Conservation (phyloP, 331 rosid genomes). For the Pyracantha coccinea region DNA sequence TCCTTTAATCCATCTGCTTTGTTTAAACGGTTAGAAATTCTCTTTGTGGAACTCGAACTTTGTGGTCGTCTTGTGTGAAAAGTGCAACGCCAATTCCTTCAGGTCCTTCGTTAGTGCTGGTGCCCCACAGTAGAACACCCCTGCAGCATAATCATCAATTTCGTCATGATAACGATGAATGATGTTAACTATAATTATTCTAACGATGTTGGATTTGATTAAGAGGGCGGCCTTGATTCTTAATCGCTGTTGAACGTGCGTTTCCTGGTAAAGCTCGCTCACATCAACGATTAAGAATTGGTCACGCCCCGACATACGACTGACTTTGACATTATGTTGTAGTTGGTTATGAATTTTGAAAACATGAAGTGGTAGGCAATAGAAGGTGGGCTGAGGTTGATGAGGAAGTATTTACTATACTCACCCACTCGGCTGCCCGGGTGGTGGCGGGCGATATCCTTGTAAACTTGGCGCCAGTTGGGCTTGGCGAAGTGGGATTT, state of each 20-base stretch:
- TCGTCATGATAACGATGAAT: not conserved
- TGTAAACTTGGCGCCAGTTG: slow-evolving; percentile 72
- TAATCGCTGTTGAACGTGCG: too few relatives aligned
- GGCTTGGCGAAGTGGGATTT: slow-evolving; percentile 91
- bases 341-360: not conserved
- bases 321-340: not conserved
- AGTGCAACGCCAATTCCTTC: slow-evolving; percentile 34
- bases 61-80: slow-evolving; percentile 45
- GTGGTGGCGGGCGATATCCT: slow-evolving; percentile 60
- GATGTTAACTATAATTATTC: not conserved
- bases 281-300: not conserved
- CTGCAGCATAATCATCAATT: slow-evolving; percentile 1
- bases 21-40: slow-evolving; percentile 19
- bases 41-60: slow-evolving; percentile 54
- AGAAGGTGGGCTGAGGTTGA: not conserved
- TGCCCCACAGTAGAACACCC: slow-evolving; percentile 60
- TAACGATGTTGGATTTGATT: not conserved
- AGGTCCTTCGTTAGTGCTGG: slow-evolving; percentile 45
- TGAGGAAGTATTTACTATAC: not conserved
- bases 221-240: not conserved
- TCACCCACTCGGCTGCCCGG: slow-evolving; percentile 52
- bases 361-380: not conserved
- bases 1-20: not conserved
- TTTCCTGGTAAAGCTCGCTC: too few relatives aligned
- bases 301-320: too few relatives aligned